A percentile compares a stretch with the other conserved stretches of the same genome.
Conservation (phyloP, 331 rosid genomes). For the Malus hybrid region DNA sequence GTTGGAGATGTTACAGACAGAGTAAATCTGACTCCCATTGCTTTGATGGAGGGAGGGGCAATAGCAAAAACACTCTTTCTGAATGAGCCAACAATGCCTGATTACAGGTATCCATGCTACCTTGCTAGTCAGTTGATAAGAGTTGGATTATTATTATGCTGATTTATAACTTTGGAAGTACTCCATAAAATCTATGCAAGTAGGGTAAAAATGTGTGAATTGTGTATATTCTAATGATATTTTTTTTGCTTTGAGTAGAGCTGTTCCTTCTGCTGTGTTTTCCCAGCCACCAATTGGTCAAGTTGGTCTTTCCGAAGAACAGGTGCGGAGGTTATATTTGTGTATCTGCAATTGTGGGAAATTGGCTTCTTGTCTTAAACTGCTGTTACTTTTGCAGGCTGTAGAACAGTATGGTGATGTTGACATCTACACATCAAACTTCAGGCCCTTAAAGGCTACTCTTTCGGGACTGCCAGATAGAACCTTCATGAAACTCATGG, state of each 20-base stretch:
- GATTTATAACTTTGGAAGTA: not conserved
- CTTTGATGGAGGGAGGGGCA: constrained; percentile 97
- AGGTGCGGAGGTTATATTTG: constrained; percentile 39
- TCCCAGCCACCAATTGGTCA: constrained; percentile 93
- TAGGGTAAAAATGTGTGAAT: not conserved
- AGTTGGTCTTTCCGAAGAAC: constrained; percentile 93
- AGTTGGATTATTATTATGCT: too few species aligned
- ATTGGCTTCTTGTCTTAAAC: constrained; percentile 5
- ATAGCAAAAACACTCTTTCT: constrained; percentile 66
- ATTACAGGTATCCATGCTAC: constrained; percentile 54
- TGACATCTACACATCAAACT: constrained; percentile 74
- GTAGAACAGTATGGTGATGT: constrained; percentile 62
- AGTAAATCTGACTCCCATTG: constrained; percentile 92
- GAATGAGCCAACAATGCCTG: constrained; percentile 86
- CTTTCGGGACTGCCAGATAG: constrained; percentile 91
- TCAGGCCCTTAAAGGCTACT: constrained; percentile 90
- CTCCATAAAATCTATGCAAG: not conserved
- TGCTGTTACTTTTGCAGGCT: constrained; percentile 52
- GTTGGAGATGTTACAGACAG: constrained; percentile 94
- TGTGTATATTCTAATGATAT: constrained; percentile 10
- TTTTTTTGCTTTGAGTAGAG: constrained; percentile 38
- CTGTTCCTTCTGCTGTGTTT: constrained; percentile 91
- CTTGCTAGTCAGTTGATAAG: not conserved
- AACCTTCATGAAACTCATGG: constrained; percentile 75
- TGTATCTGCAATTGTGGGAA: constrained; percentile 4